Evolutionary conservation across 768 basidiomycete species (phyloP).

Genomic region (Mycena polygramma): DNA sequence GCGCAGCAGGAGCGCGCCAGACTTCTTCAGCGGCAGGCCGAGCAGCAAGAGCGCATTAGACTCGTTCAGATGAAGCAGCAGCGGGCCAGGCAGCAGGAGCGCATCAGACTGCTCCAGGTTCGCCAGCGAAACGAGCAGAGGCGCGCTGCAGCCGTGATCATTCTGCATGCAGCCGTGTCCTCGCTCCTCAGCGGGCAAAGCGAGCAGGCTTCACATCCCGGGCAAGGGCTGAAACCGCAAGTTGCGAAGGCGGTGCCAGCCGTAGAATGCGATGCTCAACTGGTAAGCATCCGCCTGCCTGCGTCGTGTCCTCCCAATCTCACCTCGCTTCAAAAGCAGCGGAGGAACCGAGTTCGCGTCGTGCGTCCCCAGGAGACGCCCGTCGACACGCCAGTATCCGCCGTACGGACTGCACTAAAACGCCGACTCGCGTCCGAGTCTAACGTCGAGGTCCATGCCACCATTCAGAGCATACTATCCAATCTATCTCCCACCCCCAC

Average conservation of each 20-base stretch:
- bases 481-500: background rate
- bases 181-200: slow-evolving; percentile 6
- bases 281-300: background rate
- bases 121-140: slow-evolving; percentile 1
- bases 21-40: slow-evolving; percentile 4
- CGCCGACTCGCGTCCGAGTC: slow-evolving; percentile 19
- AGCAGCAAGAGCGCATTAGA: slow-evolving; percentile 10
- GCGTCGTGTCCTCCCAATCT: background rate
- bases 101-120: background rate
- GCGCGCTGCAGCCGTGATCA: slow-evolving; percentile 2
- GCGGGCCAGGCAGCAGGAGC: slow-evolving; percentile 3
- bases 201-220: background rate
- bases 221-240: background rate
- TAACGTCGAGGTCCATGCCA: slow-evolving; percentile 29
- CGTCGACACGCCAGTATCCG: background rate
- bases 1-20: slow-evolving; percentile 13
- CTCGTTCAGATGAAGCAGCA: background rate
- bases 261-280: background rate
- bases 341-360: slow-evolving; percentile 9
- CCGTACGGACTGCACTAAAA: slow-evolving; percentile 10
- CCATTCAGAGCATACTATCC: slow-evolving; percentile 28
- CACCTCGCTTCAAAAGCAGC: background rate
- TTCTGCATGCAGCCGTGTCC: slow-evolving; percentile 18
- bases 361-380: slow-evolving; percentile 8
- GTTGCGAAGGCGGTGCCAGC: background rate